Evolutionary conservation across 768 basidiomycete genomes (phyloP).

Genomic region (Mycena amicta): DNA sequence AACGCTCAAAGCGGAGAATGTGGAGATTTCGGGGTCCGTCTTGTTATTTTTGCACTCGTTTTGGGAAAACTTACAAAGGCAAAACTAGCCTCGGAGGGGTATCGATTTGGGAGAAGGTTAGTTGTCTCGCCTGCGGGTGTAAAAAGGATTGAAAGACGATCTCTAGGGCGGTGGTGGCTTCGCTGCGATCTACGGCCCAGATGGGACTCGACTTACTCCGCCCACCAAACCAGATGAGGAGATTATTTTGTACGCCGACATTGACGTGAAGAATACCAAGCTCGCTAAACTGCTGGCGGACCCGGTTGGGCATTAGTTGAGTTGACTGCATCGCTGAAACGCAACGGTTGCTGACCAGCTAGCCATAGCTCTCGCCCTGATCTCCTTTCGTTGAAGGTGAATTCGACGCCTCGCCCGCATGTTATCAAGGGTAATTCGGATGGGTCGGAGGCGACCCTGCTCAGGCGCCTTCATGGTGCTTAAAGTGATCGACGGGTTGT

Average conservation of each 20-base stretch:
- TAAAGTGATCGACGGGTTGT: no score
- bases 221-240: slow-evolving; percentile 16
- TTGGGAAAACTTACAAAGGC: no score
- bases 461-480: background rate
- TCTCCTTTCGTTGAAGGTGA: slow-evolving; percentile 15
- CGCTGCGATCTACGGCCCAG: slow-evolving; percentile 24
- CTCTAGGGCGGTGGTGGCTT: slow-evolving; percentile 21
- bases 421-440: slow-evolving; percentile 5
- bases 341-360: no score
- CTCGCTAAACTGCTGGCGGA: slow-evolving; percentile 17
- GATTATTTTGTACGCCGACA: slow-evolving; percentile 22
- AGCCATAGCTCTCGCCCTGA: slow-evolving; percentile 25
- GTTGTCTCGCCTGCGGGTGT: no score
- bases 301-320: slow-evolving; percentile 23
- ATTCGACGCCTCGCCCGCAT: slow-evolving; percentile 12
- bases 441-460: background rate
- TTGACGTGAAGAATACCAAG: slow-evolving; percentile 11
- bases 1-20: slow-evolving; percentile 13
- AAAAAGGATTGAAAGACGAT: no score
- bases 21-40: slow-evolving; percentile 17
- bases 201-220: slow-evolving; percentile 15
- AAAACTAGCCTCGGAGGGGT: slow-evolving; percentile 16
- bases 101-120: slow-evolving; percentile 7
- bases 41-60: background rate
- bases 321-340: no score